phyloP scores from a whole-genome alignment of 345 rosid species.

The Punica granatum region DNA sequence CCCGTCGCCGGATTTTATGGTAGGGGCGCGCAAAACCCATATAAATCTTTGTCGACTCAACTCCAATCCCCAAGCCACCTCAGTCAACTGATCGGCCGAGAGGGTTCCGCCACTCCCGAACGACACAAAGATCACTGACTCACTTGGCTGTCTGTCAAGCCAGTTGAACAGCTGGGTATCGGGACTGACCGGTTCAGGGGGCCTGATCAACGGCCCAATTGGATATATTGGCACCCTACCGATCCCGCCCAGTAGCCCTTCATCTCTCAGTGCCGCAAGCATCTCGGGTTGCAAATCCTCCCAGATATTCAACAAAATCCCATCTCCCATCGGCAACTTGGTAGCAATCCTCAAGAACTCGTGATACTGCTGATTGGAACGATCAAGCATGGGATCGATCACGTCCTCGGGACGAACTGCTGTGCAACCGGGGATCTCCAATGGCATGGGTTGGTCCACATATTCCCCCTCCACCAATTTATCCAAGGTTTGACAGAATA shows the following conservation, averaged over 20 bases:
- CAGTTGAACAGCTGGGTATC: conserved; percentile 20
- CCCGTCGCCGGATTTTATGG: conserved; percentile 11
- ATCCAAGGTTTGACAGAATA: conserved; percentile 27
- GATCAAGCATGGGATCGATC: conserved; percentile 29
- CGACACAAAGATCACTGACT: conserved; percentile 53
- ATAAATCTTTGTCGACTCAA: conserved; percentile 47
- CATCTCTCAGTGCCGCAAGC: conserved; percentile 29
- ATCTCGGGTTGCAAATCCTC: conserved; percentile 36
- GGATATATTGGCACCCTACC: conserved; percentile 33
- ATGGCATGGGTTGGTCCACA: conserved; percentile 22
- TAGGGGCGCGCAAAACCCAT: conserved; percentile 53
- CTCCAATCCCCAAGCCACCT: conserved; percentile 65
- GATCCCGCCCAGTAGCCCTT: conserved; percentile 9
- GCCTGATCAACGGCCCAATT: conserved; percentile 37
- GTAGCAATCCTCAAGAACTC: conserved; percentile 15
- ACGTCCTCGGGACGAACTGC: conserved; percentile 37
- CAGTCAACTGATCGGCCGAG: conserved; percentile 35
- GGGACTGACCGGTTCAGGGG: background rate
- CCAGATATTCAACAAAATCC: conserved; percentile 56
- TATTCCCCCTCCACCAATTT: conserved; percentile 33
- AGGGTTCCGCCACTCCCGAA: conserved; percentile 70
- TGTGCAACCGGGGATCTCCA: conserved; percentile 47
- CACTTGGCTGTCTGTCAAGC: conserved; percentile 37
- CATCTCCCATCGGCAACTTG: conserved; percentile 31
- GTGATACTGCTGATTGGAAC: conserved; percentile 14